Evolutionary conservation across 208 protist genomes (phyloP), one percentile per base, ranked within the genome.

Genomic region (Crithidia mellificae): DNA sequence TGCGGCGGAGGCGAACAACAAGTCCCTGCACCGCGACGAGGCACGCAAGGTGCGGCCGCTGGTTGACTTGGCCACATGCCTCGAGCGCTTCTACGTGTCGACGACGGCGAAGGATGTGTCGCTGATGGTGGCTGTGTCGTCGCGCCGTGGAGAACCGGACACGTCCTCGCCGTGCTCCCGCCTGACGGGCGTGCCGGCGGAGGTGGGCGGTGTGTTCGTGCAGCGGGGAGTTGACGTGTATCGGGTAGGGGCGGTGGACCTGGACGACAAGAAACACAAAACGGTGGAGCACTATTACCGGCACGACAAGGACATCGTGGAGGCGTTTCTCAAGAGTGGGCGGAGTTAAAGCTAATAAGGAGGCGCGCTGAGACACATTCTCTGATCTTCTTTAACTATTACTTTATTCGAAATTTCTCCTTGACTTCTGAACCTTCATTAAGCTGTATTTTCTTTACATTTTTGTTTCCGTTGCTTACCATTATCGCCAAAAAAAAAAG

Each of bases 71-170:
- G 69, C 55, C 11, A 67, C 74, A 22, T 89, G 84, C 54, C 30
- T 88, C 17, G 68, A 76, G 29, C 72, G 77, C 63, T 94, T 94
- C 53, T 94, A 89, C 70, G 80, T 68, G 20, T 81, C 85, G 27
- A 85, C 73, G 12, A 92, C 88, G 20, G 88, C 88, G 19, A 82
- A 80, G 25, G 88, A 94, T 61, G 77, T 89, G 20, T 92, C 88
- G 2, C 27, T 94, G 12, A 58, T 94, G 44, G 58, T 91, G 15
- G 53, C 78, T 9, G 70, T 88, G 32, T 87, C 75, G 47, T 47
- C 34, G 56, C 25, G 17, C 41, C 43, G 30, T 24, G 47, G 49
- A 9, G 46, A 46, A 9, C 68, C 72, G 44, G 63, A 43, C 41
- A 24, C 12, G 6, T 53, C 66, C 20, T 20, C 14, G n/a, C 20